phyloP scores from a whole-genome alignment of 768 basidiomycete species.

The Hygrophorus pudorinus region DNA sequence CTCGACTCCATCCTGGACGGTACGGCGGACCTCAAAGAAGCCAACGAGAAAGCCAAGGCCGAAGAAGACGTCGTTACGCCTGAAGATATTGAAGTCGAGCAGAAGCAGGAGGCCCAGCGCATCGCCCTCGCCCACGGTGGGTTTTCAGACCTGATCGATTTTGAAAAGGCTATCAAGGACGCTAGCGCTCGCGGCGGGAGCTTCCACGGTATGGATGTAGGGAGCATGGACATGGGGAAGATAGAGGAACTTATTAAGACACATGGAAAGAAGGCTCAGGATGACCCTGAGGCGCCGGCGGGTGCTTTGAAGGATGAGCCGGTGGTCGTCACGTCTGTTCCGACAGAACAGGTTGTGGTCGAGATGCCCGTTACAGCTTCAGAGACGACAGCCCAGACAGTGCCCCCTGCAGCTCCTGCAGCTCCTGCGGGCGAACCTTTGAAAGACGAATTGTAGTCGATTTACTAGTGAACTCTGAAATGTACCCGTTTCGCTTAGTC shows the following conservation, averaged over 20 bases:
- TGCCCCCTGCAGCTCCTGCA: too few species aligned
- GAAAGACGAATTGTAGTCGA: too few species aligned
- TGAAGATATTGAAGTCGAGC: constrained; percentile 37
- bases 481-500: too few species aligned
- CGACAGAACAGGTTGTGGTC: too few species aligned
- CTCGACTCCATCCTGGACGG: constrained; percentile 65
- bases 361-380: too few species aligned
- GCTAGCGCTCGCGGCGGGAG: constrained; percentile 25
- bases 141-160: constrained; percentile 39
- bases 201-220: constrained; percentile 30
- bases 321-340: too few species aligned
- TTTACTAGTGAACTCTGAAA: too few species aligned
- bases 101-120: constrained; percentile 29
- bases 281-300: too few species aligned
- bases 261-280: constrained; percentile 6
- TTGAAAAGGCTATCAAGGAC: constrained; percentile 36
- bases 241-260: constrained; percentile 13
- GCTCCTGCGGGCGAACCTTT: too few species aligned
- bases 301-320: too few species aligned
- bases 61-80: constrained; percentile 28
- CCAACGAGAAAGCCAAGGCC: constrained; percentile 28
- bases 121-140: constrained; percentile 8
- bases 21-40: constrained; percentile 41
- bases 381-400: too few species aligned
- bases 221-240: constrained; percentile 31